These are phyloP conservation scores for Acacia melanoxylon DNA, from an alignment of 306 rosid species.

Conservation along the genomic window DNA sequence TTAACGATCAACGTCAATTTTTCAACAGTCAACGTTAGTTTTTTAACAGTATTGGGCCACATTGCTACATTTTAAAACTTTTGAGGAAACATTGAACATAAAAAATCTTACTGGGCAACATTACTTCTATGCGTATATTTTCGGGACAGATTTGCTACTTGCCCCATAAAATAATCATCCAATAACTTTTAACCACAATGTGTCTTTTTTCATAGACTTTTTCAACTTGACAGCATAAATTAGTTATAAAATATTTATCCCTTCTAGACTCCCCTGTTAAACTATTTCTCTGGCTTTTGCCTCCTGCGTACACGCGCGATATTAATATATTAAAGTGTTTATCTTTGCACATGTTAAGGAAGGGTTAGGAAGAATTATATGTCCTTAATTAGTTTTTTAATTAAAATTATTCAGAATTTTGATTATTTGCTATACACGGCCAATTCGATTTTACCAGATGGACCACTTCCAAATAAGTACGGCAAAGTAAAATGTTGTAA, in stretches of 20 bases:
- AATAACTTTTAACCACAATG: background rate
- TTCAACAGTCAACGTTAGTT: too few relatives aligned
- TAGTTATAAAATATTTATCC: background rate
- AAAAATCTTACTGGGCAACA: too few relatives aligned
- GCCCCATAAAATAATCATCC: background rate
- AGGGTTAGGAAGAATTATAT: background rate
- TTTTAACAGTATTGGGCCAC: too few relatives aligned
- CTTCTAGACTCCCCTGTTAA: background rate
- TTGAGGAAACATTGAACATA: too few relatives aligned
- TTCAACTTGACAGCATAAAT: background rate
- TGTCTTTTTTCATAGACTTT: background rate
- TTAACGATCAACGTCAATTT: too few relatives aligned
- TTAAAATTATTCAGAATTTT: background rate
- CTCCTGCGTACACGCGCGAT: too few relatives aligned
- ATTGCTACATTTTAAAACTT: too few relatives aligned
- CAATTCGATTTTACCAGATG: background rate
- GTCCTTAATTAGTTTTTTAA: background rate
- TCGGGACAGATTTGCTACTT: too few relatives aligned
- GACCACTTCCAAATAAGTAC: background rate
- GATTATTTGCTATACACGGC: background rate
- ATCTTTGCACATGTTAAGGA: background rate
- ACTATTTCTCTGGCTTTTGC: background rate
- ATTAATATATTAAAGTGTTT: background rate
- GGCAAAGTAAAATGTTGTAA: background rate
- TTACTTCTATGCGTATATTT: too few relatives aligned